A percentile compares a stretch with the other conserved stretches of the same genome.
Evolutionary conservation across 345 rosid genomes (phyloP).

Genomic region (Eucalyptus urophylla): DNA sequence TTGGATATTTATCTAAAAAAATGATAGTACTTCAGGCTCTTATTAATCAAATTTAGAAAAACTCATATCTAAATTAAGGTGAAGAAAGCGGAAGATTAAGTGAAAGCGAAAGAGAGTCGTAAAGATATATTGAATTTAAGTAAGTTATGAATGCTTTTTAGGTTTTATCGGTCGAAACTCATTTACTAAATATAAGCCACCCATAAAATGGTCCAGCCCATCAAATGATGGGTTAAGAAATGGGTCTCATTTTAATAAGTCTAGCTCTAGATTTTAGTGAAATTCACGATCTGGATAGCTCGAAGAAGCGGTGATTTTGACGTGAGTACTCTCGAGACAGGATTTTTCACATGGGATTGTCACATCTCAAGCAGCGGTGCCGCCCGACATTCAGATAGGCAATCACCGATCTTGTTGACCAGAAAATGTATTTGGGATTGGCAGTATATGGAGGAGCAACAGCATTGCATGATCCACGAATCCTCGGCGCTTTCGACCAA

Average conservation of each 20-base stretch:
- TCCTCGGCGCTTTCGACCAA: neutral
- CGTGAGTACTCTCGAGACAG: neutral
- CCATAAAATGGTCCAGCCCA: neutral
- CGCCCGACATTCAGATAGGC: neutral
- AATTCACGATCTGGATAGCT: neutral
- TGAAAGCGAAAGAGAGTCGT: rapidly evolving
- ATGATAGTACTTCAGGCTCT: rapidly evolving
- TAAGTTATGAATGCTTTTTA: too few species aligned
- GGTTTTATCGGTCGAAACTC: too few species aligned
- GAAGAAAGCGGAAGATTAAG: neutral
- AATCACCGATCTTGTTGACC: neutral
- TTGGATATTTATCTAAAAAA: rapidly evolving
- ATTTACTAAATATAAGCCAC: too few species aligned
- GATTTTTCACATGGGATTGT: neutral
- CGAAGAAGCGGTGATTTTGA: neutral
- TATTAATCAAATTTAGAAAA: too few species aligned
- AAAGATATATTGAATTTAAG: too few species aligned
- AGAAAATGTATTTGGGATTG: neutral
- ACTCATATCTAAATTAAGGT: too few species aligned
- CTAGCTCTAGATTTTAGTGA: neutral
- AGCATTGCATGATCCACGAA: neutral
- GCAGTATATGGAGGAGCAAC: neutral
- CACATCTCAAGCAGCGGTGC: neutral
- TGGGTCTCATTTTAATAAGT: neutral
- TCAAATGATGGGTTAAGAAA: neutral